Evolutionary conservation across 176 grass and related monocot species (phyloP).

Genomic region (Carex pumila): DNA sequence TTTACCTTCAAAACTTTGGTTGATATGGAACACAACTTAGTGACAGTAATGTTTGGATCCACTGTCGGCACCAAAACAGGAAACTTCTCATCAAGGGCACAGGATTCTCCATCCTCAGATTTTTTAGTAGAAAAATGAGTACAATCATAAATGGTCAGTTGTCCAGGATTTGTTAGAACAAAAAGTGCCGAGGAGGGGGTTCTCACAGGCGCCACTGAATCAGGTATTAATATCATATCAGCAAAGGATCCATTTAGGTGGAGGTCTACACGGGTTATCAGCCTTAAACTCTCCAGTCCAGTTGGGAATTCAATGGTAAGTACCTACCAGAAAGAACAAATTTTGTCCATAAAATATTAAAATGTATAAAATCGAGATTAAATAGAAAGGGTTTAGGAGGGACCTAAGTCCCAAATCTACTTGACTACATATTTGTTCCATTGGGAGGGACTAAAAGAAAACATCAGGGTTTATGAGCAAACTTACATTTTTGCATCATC

Average conservation of each 20-base stretch:
- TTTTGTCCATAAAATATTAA: neutral
- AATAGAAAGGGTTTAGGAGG: neutral
- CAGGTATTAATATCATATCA: constrained; percentile 95
- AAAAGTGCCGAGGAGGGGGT: constrained; percentile 62
- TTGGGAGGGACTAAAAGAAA: neutral
- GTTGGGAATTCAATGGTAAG: constrained; percentile 58
- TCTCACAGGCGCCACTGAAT: constrained; percentile 48
- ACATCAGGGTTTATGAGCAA: neutral
- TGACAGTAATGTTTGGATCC: constrained; percentile 78
- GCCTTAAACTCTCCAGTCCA: constrained; percentile 72
- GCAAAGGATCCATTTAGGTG: constrained; percentile 88
- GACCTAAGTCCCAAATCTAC: neutral
- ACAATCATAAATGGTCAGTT: constrained; percentile 76
- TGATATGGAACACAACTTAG: constrained; percentile 54
- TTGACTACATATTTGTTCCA: neutral
- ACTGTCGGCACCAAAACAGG: constrained; percentile 56
- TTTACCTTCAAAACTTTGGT: constrained; percentile 67
- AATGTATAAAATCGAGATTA: neutral
- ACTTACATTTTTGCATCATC: neutral
- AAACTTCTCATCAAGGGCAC: constrained; percentile 61
- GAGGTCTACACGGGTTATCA: constrained; percentile 58
- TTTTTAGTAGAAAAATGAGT: constrained; percentile 58
- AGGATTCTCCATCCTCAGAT: constrained; percentile 41
- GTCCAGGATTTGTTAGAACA: constrained; percentile 89
- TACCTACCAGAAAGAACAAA: constrained; percentile 43